Evolutionary conservation across 805 yeast species (phyloP).

Genomic region (Spathaspora arborariae): DNA sequence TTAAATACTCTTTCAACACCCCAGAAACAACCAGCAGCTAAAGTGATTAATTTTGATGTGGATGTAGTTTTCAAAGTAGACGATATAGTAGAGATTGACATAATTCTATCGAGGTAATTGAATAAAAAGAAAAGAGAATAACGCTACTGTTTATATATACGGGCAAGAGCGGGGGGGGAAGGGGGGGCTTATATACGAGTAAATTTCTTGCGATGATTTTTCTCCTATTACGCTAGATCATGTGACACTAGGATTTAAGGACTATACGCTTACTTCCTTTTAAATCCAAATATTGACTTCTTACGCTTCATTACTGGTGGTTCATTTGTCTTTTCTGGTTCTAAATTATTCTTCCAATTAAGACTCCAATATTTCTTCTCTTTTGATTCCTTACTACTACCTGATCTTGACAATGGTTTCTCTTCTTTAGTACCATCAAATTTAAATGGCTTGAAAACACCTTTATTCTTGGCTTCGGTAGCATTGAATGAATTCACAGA

Average conservation of each 20-base stretch:
- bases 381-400: conserved; percentile 10
- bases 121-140: not conserved
- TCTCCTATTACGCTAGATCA: conserved; percentile 1
- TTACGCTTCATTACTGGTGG: conserved; percentile 15
- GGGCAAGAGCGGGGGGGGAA: not conserved
- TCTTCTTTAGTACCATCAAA: conserved; percentile 13
- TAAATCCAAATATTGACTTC: conserved; percentile 35
- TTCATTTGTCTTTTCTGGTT: conserved; percentile 17
- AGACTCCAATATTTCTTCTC: conserved; percentile 41
- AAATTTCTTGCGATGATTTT: too few relatives aligned
- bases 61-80: conserved; percentile 32
- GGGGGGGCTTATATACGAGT: too few relatives aligned
- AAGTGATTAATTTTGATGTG: conserved; percentile 33
- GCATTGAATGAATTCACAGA: conserved; percentile 3
- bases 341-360: conserved; percentile 25
- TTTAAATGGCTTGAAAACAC: conserved; percentile 29
- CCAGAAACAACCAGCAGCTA: conserved; percentile 77
- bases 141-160: not conserved
- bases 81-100: conserved; percentile 21
- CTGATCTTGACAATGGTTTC: conserved; percentile 3
- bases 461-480: conserved; percentile 8
- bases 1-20: conserved; percentile 82
- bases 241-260: not conserved
- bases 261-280: conserved; percentile 17
- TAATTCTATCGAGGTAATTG: not conserved